Evolutionary conservation across 306 rosid species (phyloP).

Genomic region (Casuarina glauca): DNA sequence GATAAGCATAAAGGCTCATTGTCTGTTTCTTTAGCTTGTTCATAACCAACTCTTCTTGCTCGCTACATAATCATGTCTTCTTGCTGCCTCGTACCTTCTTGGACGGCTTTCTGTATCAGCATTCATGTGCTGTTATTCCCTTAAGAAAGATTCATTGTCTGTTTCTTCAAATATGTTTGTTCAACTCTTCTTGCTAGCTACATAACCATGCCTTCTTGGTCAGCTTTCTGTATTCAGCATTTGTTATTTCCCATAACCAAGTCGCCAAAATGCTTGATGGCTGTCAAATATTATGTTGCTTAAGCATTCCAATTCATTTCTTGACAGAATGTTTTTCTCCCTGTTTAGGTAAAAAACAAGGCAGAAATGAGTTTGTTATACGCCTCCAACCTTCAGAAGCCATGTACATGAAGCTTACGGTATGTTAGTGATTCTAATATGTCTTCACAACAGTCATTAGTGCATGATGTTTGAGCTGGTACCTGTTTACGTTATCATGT

Average conservation of each 20-base stretch:
- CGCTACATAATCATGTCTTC: background rate
- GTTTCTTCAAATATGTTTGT: background rate
- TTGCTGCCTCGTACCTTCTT: background rate
- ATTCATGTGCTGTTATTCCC: background rate
- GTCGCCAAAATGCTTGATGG: background rate
- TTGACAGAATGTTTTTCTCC: slow-evolving; percentile 9
- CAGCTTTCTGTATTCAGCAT: background rate
- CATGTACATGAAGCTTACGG: slow-evolving; percentile 90
- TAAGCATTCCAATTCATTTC: background rate
- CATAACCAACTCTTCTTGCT: background rate
- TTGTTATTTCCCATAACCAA: background rate
- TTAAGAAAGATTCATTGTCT: slow-evolving; percentile 7
- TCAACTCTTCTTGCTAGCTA: background rate
- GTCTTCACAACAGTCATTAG: slow-evolving; percentile 6
- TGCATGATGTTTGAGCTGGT: slow-evolving; percentile 29
- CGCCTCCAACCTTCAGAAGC: slow-evolving; percentile 86
- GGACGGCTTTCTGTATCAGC: background rate
- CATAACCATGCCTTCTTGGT: background rate
- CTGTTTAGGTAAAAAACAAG: slow-evolving; percentile 78
- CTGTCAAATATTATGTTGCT: slow-evolving; percentile 11
- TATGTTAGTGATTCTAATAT: slow-evolving; percentile 34
- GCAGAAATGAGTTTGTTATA: slow-evolving; percentile 88
- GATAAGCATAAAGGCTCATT: slow-evolving; percentile 9
- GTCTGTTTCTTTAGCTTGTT: slow-evolving; percentile 9
- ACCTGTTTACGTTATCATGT: slow-evolving; percentile 6